Evolutionary conservation across 352 stramenopile species (phyloP), one percentile per base, ranked within the genome.

Genomic region (Pythium monospermum): DNA sequence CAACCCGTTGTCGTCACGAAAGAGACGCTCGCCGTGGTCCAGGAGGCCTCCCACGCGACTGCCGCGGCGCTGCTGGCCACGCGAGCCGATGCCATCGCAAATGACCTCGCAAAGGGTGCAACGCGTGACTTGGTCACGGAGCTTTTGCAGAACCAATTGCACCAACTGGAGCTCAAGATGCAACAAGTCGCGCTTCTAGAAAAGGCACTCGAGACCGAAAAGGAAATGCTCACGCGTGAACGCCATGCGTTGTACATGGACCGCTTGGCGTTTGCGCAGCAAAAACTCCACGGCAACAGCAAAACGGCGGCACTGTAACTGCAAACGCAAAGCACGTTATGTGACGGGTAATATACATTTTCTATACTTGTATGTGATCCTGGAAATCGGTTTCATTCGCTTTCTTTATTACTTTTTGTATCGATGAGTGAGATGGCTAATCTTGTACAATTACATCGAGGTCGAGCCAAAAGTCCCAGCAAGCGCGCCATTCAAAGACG

Each of bases 161-260:
- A 72, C 39, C 78, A 90, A 53, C 74, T 92, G 64, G 76, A 92
- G 53, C 61, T 92, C 35, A 88, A 90, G 64, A 79, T 90, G 65
- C 68, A 86, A 47, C 69, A 88, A 39, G 52, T 92, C 3, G 54
- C 39, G n/a, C 64, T 85, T 8, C 40, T 92, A 27, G 73, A 90
- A 36, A 64, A 68, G 37, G 61, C 73, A 0, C 36, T 92, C 11
- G 41, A 32, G 16, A 71, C 75, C 2, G 78, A 92, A 46, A 69
- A 71, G 31, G 73, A 89, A 28, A 61, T 77, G 36, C 64, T 92
- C 0, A 66, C 71, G 0, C 71, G 76, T 44, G 79, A 86, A 33
- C 76, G 68, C 31, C 82, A 92, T 50, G 54, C 83, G 47, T 39
- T 92, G 8, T 92, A 92, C 54, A 71, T 88, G 36, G 78, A 89